Evolutionary conservation across 345 rosid species (phyloP), one percentile per base, ranked within the genome.

Genomic region (Stellera chamaejasme): DNA sequence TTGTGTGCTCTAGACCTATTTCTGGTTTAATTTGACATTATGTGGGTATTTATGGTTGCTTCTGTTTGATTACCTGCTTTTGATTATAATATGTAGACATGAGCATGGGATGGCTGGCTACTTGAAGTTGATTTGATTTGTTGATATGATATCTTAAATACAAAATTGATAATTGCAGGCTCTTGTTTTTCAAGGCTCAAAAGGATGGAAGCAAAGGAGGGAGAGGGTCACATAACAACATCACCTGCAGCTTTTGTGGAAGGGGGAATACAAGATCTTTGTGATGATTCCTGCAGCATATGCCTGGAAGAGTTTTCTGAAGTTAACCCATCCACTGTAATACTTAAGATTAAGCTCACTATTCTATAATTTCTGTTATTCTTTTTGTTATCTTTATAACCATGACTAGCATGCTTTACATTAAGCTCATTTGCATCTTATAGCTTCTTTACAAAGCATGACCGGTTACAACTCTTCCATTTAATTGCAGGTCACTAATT

Each of bases 241-340:
- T 85, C 93, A 27, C 84, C 88, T 59, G 86, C 78, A 39, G 93
- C 93, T 49, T 85, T 82, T 66, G 93, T 85, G 32, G 82, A 82
- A 76, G 92, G 86, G 45, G 86, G 92, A 44, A 67, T 82, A 48
- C 92, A 74, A 60, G 82, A 82, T 26, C 79, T 88, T 26, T 68
- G 78, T 79, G 92, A 84, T 52, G 85, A 84, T 74, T 68, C 85
- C 51, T 82, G 87, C 70, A 82, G 93, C 72, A 80, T 82, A 59
- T 85, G 89, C 73, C 88, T 85, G n/a, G 93, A 85, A 52, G 78
- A 76, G 41, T 85, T 82, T 59, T 76, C 71, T 50, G 77, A 75
- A 27, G 80, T 78, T 42, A 86, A 85, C 71, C 93, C 93, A 43
- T 80, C 86, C 59, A 71, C 88, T 59, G 93, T 82, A 80, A 49